Conservation (phyloP, 352 stramenopile species). For the Phytophthora macrochlamydospora region DNA sequence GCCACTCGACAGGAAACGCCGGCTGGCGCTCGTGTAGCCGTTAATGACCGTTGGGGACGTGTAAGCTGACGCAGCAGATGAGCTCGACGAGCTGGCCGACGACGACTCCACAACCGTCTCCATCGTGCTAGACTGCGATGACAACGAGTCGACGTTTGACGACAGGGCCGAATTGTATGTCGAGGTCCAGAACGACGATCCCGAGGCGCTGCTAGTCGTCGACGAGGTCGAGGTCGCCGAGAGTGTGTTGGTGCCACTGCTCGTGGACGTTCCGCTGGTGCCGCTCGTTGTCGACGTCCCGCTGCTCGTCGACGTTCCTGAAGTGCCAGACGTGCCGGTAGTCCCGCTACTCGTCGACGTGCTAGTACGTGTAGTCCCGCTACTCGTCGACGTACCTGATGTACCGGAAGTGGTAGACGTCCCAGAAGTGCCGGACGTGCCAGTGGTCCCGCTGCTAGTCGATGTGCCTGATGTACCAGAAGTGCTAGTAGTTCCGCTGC, state of each 20-base stretch:
- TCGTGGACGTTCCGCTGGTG: constrained; percentile 20
- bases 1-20: constrained; percentile 42
- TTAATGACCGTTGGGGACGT: constrained; percentile 57
- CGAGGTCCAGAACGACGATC: constrained; percentile 43
- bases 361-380: not conserved
- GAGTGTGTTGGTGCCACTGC: constrained; percentile 7
- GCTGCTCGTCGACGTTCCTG: constrained; percentile 22
- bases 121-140: constrained; percentile 55
- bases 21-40: constrained; percentile 38
- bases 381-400: constrained; percentile 18
- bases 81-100: constrained; percentile 29
- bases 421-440: constrained; percentile 12
- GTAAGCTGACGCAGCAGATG: constrained; percentile 33
- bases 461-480: constrained; percentile 5
- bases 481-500: constrained; percentile 4
- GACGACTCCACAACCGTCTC: constrained; percentile 68
- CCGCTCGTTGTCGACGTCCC: constrained; percentile 17
- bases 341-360: constrained; percentile 3
- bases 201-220: constrained; percentile 36
- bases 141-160: constrained; percentile 49
- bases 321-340: constrained; percentile 3
- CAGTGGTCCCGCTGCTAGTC: constrained; percentile 5
- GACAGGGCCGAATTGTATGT: constrained; percentile 62
- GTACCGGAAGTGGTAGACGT: constrained; percentile 9
- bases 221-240: constrained; percentile 22